Evolutionary conservation across 1,284 basidiomycete genomes (phyloP).

Genomic region (Golubevia sp.): DNA sequence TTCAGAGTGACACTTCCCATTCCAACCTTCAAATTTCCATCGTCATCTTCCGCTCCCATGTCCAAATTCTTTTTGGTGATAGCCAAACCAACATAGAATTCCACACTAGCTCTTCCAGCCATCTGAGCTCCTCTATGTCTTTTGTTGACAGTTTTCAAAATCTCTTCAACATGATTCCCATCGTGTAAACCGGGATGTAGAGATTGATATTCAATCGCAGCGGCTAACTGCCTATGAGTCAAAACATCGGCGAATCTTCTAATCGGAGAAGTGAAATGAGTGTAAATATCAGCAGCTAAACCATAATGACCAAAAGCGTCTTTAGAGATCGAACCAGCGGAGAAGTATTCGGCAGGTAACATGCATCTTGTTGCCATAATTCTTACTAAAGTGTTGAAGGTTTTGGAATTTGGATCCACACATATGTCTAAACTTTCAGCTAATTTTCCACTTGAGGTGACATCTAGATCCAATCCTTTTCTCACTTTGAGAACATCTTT

Average conservation of each 20-base stretch:
- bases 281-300: conserved; percentile 57
- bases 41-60: conserved; percentile 13
- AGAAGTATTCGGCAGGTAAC: conserved; percentile 59
- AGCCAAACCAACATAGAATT: conserved; percentile 55
- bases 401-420: conserved; percentile 25
- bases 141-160: conserved; percentile 53
- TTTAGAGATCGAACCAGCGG: conserved; percentile 46
- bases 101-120: conserved; percentile 50
- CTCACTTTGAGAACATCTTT: conserved; percentile 50
- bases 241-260: conserved; percentile 56
- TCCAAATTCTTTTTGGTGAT: conserved; percentile 45
- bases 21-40: conserved; percentile 1
- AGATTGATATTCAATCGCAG: conserved; percentile 50
- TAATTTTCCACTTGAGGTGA: conserved; percentile 42
- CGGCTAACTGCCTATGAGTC: conserved; percentile 53
- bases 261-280: conserved; percentile 59
- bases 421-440: conserved; percentile 52
- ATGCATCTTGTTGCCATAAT: conserved; percentile 61
- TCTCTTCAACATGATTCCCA: conserved; percentile 50
- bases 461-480: conserved; percentile 40
- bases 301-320: conserved; percentile 58
- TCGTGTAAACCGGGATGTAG: conserved; percentile 40
- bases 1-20: conserved; percentile 17
- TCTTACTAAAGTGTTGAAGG: conserved; percentile 55
- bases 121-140: conserved; percentile 52